Base-by-base conservation (phyloP, 176 grass and related monocot genomes). In the Elaeis guineensis region DNA sequence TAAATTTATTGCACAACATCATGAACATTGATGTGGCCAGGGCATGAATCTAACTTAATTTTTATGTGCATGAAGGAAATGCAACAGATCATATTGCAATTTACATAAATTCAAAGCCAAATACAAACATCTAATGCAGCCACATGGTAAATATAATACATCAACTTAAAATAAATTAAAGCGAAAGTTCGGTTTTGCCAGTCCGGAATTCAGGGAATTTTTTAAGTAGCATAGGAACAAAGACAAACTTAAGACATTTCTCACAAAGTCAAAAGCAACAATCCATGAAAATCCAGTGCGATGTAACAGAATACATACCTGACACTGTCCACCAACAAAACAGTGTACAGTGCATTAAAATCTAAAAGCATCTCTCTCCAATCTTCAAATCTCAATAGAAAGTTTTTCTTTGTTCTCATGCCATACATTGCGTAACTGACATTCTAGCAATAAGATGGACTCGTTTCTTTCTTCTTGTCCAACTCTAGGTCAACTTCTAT, bases 401-500 rank as follows among this genome's bases (percentile, higher is more conserved):
- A 63, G 7, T 49, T 49, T 3, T 35, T 11, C 19, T 49, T 63
- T 18, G 4, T 19, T 63, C 61, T 49, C 5, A 48, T 48, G 16
- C 19, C n/a, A 14, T 49, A 7, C 1, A 19, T 50, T 35, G 4
- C 5, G 1, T 15, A 44, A 44, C 17, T 14, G 5, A 16, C 14
- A 17, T 63, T 19, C 7, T 22, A 12, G 11, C 12, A 21, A 55
- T 17, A 55, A 55, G 21, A 20, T 9, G 11, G 21, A 55, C 17
- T 55, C 11, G 3, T 55, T 20, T 20, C 21, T 21, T 6, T 67
- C 19, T 30, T 35, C 61, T 55, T 50, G 66, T 49, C 16, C 3
- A 66, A 60, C 55, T 75, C 71, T 75, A 53, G 71, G 51, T 68
- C 61, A 72, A 22, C 11, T 35, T 72, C 52, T 49, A 24, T 49